Evolutionary conservation across 345 rosid species (phyloP).

Genomic region (Syzygium aromaticum): DNA sequence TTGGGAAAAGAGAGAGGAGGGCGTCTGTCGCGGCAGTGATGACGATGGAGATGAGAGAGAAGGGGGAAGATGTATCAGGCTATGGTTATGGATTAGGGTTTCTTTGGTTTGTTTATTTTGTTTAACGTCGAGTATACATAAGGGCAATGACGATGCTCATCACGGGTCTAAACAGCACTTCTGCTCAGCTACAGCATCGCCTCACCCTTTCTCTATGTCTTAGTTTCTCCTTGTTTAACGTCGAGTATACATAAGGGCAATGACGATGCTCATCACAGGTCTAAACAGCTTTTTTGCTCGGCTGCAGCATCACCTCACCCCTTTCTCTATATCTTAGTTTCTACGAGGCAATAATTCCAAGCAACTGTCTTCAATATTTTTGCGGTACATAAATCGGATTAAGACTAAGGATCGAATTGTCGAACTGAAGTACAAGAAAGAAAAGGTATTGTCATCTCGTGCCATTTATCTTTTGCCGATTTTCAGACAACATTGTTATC

Average conservation of each 20-base stretch:
- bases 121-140: not conserved
- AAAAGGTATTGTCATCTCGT: not conserved
- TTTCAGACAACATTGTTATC: not conserved
- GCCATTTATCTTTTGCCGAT: not conserved
- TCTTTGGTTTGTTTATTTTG: not conserved
- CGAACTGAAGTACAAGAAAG: not conserved
- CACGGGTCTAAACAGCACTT: not conserved
- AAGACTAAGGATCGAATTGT: not conserved
- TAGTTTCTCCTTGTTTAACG: not conserved
- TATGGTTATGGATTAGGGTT: not conserved
- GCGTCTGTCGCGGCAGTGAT: fast-evolving
- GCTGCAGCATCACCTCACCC: not conserved
- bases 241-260: not conserved
- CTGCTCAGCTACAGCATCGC: no score
- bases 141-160: not conserved
- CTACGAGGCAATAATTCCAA: no score
- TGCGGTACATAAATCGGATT: not conserved
- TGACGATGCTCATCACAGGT: not conserved
- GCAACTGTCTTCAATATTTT: not conserved
- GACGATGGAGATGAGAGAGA: not conserved
- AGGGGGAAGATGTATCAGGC: not conserved
- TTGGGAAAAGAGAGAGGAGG: not conserved
- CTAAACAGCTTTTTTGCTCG: not conserved
- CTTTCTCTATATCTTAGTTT: no score
- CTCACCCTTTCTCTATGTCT: no score